Percentiles rank a stretch among this genome's conserved stretches.
These are phyloP conservation scores for Medicago truncatula DNA, from an alignment of 306 rosid species.

Conservation along the genomic window DNA sequence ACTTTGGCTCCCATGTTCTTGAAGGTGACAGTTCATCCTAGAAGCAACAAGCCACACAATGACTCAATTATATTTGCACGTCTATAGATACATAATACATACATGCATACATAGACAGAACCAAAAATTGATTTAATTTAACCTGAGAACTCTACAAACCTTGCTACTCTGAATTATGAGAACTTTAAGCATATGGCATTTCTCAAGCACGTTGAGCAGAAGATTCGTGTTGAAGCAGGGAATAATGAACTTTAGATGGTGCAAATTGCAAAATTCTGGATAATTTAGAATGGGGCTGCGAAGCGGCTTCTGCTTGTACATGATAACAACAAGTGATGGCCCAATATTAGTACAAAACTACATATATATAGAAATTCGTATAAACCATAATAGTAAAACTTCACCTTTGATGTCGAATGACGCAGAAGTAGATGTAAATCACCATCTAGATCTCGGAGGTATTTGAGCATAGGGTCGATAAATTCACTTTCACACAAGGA, in stretches of 20 bases:
- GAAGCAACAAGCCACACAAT: not conserved
- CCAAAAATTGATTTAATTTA: not conserved
- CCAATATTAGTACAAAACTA: not conserved
- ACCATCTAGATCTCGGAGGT: not conserved
- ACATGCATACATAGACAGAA: not conserved
- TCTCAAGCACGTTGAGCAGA: not conserved
- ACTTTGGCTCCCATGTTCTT: not conserved
- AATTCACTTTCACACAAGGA: not conserved
- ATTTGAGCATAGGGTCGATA: not conserved
- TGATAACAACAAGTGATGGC: not conserved
- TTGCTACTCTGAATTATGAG: not conserved
- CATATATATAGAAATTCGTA: not conserved
- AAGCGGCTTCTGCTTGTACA: not conserved
- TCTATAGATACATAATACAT: not conserved
- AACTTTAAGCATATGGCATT: conserved; percentile 9
- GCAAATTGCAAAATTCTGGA: not conserved
- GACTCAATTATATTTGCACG: no score
- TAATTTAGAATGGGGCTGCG: not conserved
- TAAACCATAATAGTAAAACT: not conserved
- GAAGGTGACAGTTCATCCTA: not conserved
- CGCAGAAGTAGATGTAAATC: not conserved
- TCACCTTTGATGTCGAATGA: not conserved
- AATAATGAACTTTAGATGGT: conserved; percentile 1
- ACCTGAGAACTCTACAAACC: not conserved
- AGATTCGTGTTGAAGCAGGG: conserved; percentile 5